Conservation (phyloP, 2,329 filamentous ascomycete species). For the Xylariaceae sp. region DNA sequence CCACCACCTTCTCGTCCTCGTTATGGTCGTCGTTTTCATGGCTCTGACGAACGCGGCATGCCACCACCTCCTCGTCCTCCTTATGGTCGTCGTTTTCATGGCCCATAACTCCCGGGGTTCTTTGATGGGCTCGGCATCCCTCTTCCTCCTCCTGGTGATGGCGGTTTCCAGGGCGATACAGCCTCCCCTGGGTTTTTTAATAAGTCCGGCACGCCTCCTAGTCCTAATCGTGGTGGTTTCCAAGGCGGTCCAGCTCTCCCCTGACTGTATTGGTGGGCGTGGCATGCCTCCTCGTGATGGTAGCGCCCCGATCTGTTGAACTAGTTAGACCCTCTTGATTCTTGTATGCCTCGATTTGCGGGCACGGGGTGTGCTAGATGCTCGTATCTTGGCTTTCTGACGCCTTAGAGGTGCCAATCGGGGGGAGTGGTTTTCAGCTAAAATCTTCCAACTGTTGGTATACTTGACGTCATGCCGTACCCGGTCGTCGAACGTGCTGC, state of each 20-base stretch:
- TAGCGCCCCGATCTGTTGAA: slow-evolving; percentile 36
- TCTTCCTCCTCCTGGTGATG: too few species aligned
- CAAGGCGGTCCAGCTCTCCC: slow-evolving; percentile 45
- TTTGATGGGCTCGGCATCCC: too few species aligned
- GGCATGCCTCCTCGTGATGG: slow-evolving; percentile 48
- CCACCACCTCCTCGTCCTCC: too few species aligned
- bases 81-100: too few species aligned
- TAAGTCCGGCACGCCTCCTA: too few species aligned
- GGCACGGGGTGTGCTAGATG: background rate
- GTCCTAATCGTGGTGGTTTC: slow-evolving; percentile 39
- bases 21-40: too few species aligned
- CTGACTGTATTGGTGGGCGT: slow-evolving; percentile 50
- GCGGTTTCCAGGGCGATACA: too few species aligned
- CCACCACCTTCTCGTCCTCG: too few species aligned
- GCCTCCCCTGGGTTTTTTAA: too few species aligned
- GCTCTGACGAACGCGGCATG: too few species aligned
- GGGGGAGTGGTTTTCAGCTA: background rate
- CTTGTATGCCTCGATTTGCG: background rate
- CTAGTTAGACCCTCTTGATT: slow-evolving; percentile 16
- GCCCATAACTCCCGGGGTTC: too few species aligned
- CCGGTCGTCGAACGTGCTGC: background rate
- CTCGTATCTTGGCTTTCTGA: slow-evolving; percentile 4
- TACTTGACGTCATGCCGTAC: background rate
- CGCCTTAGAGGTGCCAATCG: background rate
- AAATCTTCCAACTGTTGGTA: background rate